Evolutionary conservation across 805 yeast species (phyloP).

Genomic region (Debaryomyces maramus): DNA sequence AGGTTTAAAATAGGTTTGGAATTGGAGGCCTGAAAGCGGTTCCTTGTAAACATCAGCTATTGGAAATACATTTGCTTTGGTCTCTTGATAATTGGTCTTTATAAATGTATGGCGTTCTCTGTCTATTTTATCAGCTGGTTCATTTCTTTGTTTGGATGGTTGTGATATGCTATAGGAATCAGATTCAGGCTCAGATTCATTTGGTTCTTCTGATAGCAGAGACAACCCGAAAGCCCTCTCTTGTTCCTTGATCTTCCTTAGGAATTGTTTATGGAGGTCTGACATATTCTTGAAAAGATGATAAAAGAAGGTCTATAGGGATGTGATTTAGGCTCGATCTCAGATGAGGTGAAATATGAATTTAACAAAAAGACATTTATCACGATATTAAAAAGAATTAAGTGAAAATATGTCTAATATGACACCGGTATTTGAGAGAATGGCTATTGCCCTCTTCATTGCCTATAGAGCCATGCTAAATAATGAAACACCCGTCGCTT

Average conservation of each 20-base stretch:
- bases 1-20: slow-evolving; percentile 55
- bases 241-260: slow-evolving; percentile 23
- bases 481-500: slow-evolving; percentile 46
- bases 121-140: background rate
- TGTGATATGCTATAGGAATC: background rate
- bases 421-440: slow-evolving; percentile 22
- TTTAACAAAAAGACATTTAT: background rate
- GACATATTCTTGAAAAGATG: slow-evolving; percentile 18
- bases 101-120: background rate
- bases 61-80: slow-evolving; percentile 17
- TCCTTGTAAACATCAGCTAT: slow-evolving; percentile 18
- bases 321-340: background rate
- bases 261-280: slow-evolving; percentile 27
- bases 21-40: slow-evolving; percentile 6
- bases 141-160: background rate
- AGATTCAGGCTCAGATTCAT: background rate
- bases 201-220: slow-evolving; percentile 17
- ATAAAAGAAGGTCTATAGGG: background rate
- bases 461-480: slow-evolving; percentile 37
- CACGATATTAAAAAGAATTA: background rate
- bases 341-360: slow-evolving; percentile 1
- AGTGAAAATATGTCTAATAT: slow-evolving; percentile 10
- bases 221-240: slow-evolving; percentile 23
- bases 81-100: background rate
- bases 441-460: slow-evolving; percentile 39